These are phyloP conservation scores for Nakazawaea wyomingensis DNA, from an alignment of 805 yeast species.

Conservation along the genomic window DNA sequence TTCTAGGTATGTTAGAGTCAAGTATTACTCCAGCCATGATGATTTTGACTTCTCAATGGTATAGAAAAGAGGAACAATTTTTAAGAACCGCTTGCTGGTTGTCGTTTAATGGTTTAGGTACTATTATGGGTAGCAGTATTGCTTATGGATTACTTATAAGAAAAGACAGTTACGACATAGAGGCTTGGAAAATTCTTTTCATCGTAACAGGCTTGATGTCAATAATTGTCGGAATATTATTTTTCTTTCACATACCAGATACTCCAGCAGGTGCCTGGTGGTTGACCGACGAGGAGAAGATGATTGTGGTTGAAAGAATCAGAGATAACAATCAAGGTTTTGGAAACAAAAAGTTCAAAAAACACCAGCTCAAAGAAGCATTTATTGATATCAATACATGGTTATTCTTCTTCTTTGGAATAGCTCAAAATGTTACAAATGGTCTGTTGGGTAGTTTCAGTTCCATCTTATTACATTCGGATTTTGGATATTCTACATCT, in stretches of 20 bases:
- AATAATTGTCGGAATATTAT: conserved; percentile 40
- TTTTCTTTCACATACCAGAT: conserved; percentile 41
- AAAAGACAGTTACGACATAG: conserved; percentile 30
- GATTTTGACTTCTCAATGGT: conserved; percentile 50
- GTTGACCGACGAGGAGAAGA: conserved; percentile 35
- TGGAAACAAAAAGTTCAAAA: conserved; percentile 50
- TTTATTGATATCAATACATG: conserved; percentile 45
- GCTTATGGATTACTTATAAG: conserved; percentile 46
- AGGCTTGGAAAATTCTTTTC: conserved; percentile 58
- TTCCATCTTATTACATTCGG: conserved; percentile 32
- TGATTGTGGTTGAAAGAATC: conserved; percentile 45
- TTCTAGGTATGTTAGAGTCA: conserved; percentile 46
- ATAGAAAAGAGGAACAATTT: conserved; percentile 40
- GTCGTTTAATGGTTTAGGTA: conserved; percentile 36
- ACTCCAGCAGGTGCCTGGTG: conserved; percentile 31
- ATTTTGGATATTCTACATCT: conserved; percentile 22
- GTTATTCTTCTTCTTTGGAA: conserved; percentile 37
- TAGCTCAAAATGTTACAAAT: conserved; percentile 46
- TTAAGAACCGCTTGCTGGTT: conserved; percentile 35
- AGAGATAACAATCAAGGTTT: conserved; percentile 53
- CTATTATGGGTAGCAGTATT: conserved; percentile 40
- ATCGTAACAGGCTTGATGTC: conserved; percentile 58
- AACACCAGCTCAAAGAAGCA: conserved; percentile 48
- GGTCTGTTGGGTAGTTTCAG: conserved; percentile 50
- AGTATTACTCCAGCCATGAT: conserved; percentile 47